A percentile compares a stretch with the other conserved stretches of the same genome.
Evolutionary conservation across 352 stramenopile genomes (phyloP).

Genomic region (Phytophthora pseudosyringae): DNA sequence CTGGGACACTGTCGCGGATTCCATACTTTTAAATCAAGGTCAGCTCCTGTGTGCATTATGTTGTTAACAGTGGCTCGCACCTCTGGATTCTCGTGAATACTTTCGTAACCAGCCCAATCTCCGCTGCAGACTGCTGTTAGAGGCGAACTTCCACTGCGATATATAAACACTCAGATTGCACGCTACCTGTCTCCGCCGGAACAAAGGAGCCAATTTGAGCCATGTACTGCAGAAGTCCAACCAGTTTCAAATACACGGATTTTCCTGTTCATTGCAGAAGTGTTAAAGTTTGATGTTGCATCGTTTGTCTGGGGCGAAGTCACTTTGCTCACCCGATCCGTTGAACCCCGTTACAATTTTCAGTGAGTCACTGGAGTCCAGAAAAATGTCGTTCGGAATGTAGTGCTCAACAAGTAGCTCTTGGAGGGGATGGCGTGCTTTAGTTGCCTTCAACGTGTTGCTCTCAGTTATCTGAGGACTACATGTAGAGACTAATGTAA

Average conservation of each 20-base stretch:
- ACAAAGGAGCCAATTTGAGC: slow-evolving; percentile 86
- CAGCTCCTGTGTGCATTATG: slow-evolving; percentile 3
- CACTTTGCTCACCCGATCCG: slow-evolving; percentile 69
- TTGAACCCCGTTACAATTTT: slow-evolving; percentile 86
- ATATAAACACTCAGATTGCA: neutral
- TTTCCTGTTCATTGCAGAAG: slow-evolving; percentile 60
- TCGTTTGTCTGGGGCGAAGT: neutral
- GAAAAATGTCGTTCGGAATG: slow-evolving; percentile 78
- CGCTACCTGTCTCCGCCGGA: slow-evolving; percentile 67
- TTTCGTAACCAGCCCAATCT: slow-evolving; percentile 78
- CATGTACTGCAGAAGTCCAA: slow-evolving; percentile 87
- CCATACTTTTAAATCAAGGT: slow-evolving; percentile 52
- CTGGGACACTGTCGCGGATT: slow-evolving; percentile 75
- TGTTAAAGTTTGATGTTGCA: neutral
- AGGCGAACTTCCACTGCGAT: slow-evolving; percentile 1
- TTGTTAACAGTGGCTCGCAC: slow-evolving; percentile 27
- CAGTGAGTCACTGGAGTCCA: slow-evolving; percentile 53
- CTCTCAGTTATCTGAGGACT: slow-evolving; percentile 56
- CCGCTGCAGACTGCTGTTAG: slow-evolving; percentile 46
- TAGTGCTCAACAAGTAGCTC: slow-evolving; percentile 85
- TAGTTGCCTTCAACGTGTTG: slow-evolving; percentile 57
- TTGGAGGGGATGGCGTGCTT: slow-evolving; percentile 83
- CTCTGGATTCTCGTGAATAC: slow-evolving; percentile 86
- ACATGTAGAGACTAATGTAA: too few species aligned
- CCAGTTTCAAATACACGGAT: slow-evolving; percentile 88